Base-by-base conservation (phyloP, 2,329 filamentous ascomycete species). In the Raffaelea albimanens region DNA sequence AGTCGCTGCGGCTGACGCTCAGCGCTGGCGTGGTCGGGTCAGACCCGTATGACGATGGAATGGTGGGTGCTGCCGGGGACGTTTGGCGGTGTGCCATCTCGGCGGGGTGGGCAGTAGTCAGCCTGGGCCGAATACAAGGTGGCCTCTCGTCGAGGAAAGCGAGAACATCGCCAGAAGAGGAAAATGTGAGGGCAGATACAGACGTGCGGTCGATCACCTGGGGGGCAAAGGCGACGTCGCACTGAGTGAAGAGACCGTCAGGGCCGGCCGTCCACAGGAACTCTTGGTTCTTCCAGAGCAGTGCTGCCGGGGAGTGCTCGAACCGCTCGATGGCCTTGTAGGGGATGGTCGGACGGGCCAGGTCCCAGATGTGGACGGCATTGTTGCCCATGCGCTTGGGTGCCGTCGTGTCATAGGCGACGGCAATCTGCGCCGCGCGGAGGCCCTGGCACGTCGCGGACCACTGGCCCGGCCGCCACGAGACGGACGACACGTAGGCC, bases 271-370 rank as follows among this genome's bases (percentile, higher is more conserved):
- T 81, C 81, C 81, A 85, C 1, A 85, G 62, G 41, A 83, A 69
- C 52, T 83, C 80, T 51, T 79, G 74, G 52, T 80, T 73, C 48
- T 76, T 77, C 81, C 82, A 85, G 7, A 82, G 61, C 16, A 85
- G 59, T 2, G 72, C 72, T 9, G 70, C 72, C 1, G 80, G 80
- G 3, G 78, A 73, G 23, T 59, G 68, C 20, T 77, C 72, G 53
- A 82, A 83, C 36, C 73, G 65, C 50, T 81, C 75, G 42, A 85
- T 72, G 55, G 82, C 76, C 53, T 82, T 82, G 57, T 81, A 83
- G 0, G 81, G 80, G 68, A 85, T 73, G 2, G 78, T 76, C 1
- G 81, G 78, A 29, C 82, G 69, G 7, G 78, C 80, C n/a, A 85
- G 63, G 57, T 85, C 82, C 80, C 80, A 85, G 19, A 85, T 68